phyloP scores from a whole-genome alignment of 257 asterid genomes.

The Gentiana straminea region DNA sequence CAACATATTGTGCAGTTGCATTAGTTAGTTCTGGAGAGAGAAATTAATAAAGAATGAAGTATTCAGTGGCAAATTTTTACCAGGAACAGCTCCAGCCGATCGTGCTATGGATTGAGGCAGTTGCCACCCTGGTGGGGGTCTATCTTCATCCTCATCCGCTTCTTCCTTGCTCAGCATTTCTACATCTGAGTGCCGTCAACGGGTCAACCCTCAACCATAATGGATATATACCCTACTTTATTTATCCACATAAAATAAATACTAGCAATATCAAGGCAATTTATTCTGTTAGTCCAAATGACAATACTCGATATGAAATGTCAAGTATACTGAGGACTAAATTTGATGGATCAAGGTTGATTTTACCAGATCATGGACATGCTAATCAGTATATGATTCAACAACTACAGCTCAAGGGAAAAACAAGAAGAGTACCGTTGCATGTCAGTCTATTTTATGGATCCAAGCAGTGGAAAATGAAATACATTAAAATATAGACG shows the following conservation, averaged over 20 bases:
- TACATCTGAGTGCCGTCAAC: constrained; percentile 34
- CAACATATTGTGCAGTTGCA: too few relatives aligned
- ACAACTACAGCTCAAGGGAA: not conserved
- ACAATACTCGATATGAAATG: not conserved
- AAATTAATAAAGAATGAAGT: not conserved
- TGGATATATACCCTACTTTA: constrained; percentile 11
- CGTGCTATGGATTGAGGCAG: constrained; percentile 8
- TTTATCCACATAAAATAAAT: not conserved
- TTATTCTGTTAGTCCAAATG: not conserved
- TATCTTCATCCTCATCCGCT: constrained; percentile 38
- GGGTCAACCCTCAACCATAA: constrained; percentile 9
- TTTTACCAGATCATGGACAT: not conserved
- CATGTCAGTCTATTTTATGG: too few relatives aligned
- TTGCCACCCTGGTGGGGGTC: constrained; percentile 28
- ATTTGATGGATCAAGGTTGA: not conserved
- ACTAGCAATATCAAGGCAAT: too few relatives aligned
- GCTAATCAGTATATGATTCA: not conserved
- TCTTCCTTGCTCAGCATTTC: constrained; percentile 29
- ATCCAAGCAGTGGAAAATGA: too few relatives aligned
- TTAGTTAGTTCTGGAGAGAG: not conserved
- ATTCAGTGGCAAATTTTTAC: constrained; percentile 13
- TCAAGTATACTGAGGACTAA: not conserved
- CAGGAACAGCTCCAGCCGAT: constrained; percentile 13
- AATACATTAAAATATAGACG: too few relatives aligned
- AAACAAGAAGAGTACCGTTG: not conserved